Evolutionary conservation across 257 asterid genomes (phyloP).

Genomic region (Anisodus tanguticus): DNA sequence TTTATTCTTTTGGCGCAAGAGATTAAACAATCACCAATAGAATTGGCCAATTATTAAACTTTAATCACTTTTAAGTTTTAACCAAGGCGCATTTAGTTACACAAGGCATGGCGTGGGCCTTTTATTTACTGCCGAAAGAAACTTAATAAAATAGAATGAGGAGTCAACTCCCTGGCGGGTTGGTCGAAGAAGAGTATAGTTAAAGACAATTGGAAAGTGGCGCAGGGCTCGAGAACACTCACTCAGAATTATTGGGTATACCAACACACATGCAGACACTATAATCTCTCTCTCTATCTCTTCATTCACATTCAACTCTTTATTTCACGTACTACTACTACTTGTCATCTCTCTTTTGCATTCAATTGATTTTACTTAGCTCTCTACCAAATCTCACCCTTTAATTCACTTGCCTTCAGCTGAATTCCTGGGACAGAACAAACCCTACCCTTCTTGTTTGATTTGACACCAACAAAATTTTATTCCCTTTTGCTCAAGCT

Average conservation of each 20-base stretch:
- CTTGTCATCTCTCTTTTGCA: background rate
- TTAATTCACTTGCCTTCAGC: slow-evolving; percentile 32
- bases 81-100: background rate
- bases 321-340: background rate
- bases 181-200: background rate
- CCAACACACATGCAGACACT: background rate
- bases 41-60: background rate
- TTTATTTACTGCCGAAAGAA: background rate
- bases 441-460: background rate
- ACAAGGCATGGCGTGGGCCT: background rate
- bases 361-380: slow-evolving; percentile 35
- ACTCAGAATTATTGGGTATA: slow-evolving; percentile 46
- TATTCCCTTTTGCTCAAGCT: background rate
- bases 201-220: background rate
- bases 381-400: background rate
- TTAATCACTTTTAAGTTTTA: background rate
- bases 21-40: background rate
- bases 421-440: slow-evolving; percentile 34
- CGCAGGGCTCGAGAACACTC: slow-evolving; percentile 49
- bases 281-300: background rate
- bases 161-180: background rate
- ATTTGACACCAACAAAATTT: background rate
- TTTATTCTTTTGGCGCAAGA: background rate
- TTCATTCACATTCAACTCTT: background rate
- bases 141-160: background rate